Percentiles rank a stretch among this genome's conserved stretches.
phyloP scores from a whole-genome alignment of 495 filamentous ascomycete genomes.

The Neurospora sp. region DNA sequence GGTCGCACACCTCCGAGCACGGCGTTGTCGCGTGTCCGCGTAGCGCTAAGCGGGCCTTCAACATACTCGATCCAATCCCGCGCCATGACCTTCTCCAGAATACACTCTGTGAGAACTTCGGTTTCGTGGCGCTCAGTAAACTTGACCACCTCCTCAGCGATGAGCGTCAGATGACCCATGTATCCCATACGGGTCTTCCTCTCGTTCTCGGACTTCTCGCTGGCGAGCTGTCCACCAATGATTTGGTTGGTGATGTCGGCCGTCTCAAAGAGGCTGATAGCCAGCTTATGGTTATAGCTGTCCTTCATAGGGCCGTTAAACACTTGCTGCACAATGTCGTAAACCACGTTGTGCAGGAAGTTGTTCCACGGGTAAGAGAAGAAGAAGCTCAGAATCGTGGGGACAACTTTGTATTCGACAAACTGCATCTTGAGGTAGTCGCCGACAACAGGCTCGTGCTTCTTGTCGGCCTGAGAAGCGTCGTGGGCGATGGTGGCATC shows the following conservation, averaged over 20 bases:
- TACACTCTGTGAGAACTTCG: conserved; percentile 70
- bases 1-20: conserved; percentile 95
- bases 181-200: conserved; percentile 90
- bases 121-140: conserved; percentile 91
- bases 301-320: conserved; percentile 98
- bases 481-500: conserved; percentile 5
- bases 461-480: conserved; percentile 1
- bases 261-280: conserved; percentile 83
- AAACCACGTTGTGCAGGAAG: conserved; percentile 98
- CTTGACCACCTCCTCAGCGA: conserved; percentile 97
- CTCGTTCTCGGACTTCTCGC: conserved; percentile 69
- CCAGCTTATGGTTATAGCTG: conserved; percentile 85
- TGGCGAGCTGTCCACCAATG: conserved; percentile 76
- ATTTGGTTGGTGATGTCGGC: conserved; percentile 86
- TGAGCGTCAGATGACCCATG: conserved; percentile 96
- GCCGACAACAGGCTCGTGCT: conserved; percentile 73
- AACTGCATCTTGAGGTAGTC: conserved; percentile 96
- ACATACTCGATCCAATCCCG: conserved; percentile 91
- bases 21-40: conserved; percentile 90
- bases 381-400: conserved; percentile 95
- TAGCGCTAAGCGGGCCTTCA: conserved; percentile 86
- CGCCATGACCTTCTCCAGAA: conserved; percentile 80
- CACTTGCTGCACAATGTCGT: conserved; percentile 97
- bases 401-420: conserved; percentile 86
- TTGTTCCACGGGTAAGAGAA: conserved; percentile 99